Evolutionary conservation across 768 basidiomycete species (phyloP).

Genomic region (Mycena capillaripes): DNA sequence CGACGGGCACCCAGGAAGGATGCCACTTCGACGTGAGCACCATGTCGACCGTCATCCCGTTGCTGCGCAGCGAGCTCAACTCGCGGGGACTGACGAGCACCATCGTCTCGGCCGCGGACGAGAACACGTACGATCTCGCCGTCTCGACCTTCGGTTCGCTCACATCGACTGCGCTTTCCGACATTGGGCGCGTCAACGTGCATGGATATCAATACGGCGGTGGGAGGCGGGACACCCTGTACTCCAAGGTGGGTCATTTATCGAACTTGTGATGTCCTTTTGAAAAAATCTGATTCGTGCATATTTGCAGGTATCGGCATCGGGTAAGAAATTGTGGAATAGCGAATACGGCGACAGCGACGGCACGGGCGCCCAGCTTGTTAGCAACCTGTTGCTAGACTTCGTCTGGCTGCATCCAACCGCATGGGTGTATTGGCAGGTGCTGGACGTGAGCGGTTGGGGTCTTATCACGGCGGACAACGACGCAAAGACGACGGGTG

Average conservation of each 20-base stretch:
- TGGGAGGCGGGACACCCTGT: slow-evolving; percentile 33
- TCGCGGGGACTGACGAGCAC: slow-evolving; percentile 30
- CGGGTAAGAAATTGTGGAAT: slow-evolving; percentile 36
- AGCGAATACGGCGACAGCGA: slow-evolving; percentile 37
- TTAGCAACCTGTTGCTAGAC: slow-evolving; percentile 35
- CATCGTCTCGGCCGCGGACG: slow-evolving; percentile 35
- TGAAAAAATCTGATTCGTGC: too few relatives aligned
- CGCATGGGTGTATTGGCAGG: slow-evolving; percentile 39
- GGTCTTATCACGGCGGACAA: slow-evolving; percentile 35
- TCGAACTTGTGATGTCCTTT: too few relatives aligned
- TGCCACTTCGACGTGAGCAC: slow-evolving; percentile 39
- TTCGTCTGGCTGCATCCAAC: slow-evolving; percentile 37
- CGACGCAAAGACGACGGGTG: slow-evolving; percentile 28
- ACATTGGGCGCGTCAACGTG: slow-evolving; percentile 34
- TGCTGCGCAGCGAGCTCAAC: slow-evolving; percentile 35
- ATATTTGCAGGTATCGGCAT: too few relatives aligned
- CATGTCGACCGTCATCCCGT: slow-evolving; percentile 33
- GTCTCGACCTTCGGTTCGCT: slow-evolving; percentile 16
- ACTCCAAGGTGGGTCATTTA: slow-evolving; percentile 10
- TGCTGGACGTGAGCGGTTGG: slow-evolving; percentile 33
- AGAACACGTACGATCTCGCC: slow-evolving; percentile 36
- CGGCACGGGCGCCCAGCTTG: slow-evolving; percentile 32
- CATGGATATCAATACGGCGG: slow-evolving; percentile 37
- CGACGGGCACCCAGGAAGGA: slow-evolving; percentile 37
- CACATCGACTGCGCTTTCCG: slow-evolving; percentile 15